Base-by-base conservation (phyloP, 176 grass and related monocot species). In the Hordeum marinum region DNA sequence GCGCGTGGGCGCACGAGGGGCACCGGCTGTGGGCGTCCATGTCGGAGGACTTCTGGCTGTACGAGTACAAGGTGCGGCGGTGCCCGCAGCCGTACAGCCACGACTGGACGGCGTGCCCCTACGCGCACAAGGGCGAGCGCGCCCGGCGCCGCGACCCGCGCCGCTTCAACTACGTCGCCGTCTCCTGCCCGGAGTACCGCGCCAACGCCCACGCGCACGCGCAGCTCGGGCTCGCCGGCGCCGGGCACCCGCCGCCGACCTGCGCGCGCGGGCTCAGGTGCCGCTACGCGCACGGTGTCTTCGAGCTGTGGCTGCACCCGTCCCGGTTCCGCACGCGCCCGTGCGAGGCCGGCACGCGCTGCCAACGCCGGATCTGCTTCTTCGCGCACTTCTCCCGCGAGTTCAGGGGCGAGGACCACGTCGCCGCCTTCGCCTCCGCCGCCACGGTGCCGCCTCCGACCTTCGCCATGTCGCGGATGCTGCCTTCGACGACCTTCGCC, bases 251-350 rank as follows among this genome's bases (percentile, higher is more conserved):
- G 23, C 42, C 24, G 18, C 39, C 80, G 7, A 7, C 17, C 26
- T 92, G 92, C 78, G 9, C 1, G 4, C 80, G 63, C 8, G 87
- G 84, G 11, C 39, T 70, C 17, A 15, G 1, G 0, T 94, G 92
- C 67, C 71, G 54, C 12, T 91, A 73, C 63, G 81, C 90, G n/a
- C 90, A 94, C 64, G 81, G 85, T 1, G 24, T 71, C 3, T 92
- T 92, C 43, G 92, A 94, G 87, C 48, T 60, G 12, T 92, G 87
- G 90, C 67, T 92, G 27, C 90, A 94, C 82, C 92, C 90, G 7
- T 14, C 58, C 2, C 27, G 60, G 4, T 94, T 87, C 58, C 89
- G 89, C 70, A 92, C 90, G 17, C 25, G 29, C 48, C 86, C 84
- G 80, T 94, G 92, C 80, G 37, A 83, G 3, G 55, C 9, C 20